Conservation (phyloP, 2,329 filamentous ascomycete species). For the Aspergillus sojae region DNA sequence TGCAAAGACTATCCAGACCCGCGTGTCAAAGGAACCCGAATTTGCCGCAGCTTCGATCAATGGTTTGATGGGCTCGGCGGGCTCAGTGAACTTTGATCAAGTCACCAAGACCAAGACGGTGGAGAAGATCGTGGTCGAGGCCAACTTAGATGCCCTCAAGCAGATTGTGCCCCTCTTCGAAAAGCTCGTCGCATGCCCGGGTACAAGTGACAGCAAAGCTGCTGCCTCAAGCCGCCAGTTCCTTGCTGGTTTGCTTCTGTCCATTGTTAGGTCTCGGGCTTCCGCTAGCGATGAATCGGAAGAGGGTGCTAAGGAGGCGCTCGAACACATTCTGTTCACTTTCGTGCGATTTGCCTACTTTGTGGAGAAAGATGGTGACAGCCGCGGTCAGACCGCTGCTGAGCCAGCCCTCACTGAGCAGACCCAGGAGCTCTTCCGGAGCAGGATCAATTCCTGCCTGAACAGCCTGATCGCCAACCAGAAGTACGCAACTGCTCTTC, state of each 20-base stretch:
- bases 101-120: constrained; percentile 83
- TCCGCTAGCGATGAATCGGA: constrained; percentile 32
- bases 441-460: constrained; percentile 58
- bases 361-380: constrained; percentile 33
- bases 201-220: constrained; percentile 47
- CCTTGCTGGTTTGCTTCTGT: constrained; percentile 57
- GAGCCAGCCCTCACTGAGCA: constrained; percentile 50
- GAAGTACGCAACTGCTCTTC: constrained; percentile 39
- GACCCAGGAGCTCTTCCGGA: constrained; percentile 55
- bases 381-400: constrained; percentile 33
- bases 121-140: constrained; percentile 69
- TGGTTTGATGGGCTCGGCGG: constrained; percentile 69
- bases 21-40: constrained; percentile 63
- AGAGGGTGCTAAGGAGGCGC: constrained; percentile 43
- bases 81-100: constrained; percentile 80
- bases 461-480: constrained; percentile 52
- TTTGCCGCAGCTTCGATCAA: constrained; percentile 64
- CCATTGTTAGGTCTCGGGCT: constrained; percentile 48
- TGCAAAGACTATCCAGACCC: constrained; percentile 69
- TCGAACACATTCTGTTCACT: constrained; percentile 49
- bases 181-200: constrained; percentile 50
- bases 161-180: constrained; percentile 59
- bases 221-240: constrained; percentile 51
- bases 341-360: constrained; percentile 57
- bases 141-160: constrained; percentile 53